A percentile compares a stretch with the other conserved stretches of the same genome.
These are phyloP conservation scores for Chenopodium quinoa DNA, from an alignment of 148 eudicot species.

Conservation along the genomic window DNA sequence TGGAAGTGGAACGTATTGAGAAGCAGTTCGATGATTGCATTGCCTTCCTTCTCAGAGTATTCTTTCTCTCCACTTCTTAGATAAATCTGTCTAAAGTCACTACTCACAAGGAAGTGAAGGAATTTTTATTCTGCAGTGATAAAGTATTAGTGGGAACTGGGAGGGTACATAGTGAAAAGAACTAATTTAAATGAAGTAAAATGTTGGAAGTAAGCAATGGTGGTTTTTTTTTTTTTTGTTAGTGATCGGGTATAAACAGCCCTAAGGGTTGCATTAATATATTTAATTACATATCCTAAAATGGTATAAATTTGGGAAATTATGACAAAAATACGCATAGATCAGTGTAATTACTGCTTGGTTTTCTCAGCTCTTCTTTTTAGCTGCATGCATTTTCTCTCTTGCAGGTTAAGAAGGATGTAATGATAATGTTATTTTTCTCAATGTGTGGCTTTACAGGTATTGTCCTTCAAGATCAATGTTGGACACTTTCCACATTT, in stretches of 20 bases:
- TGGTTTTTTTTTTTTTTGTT: neutral
- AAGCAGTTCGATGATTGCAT: constrained; percentile 97
- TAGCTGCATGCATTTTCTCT: no score
- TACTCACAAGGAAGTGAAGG: no score
- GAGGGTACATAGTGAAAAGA: neutral
- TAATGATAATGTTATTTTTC: no score
- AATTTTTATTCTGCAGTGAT: neutral
- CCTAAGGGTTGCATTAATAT: no score
- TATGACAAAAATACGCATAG: no score
- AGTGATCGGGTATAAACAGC: no score
- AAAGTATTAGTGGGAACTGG: neutral
- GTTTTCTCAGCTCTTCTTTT: no score
- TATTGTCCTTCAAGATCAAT: constrained; percentile 85
- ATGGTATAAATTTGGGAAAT: no score
- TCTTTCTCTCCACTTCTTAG: constrained; percentile 20
- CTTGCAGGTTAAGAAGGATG: no score
- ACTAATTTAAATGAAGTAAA: neutral
- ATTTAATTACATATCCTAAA: no score
- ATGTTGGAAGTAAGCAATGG: neutral
- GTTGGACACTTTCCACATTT: constrained; percentile 94
- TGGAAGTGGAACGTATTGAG: constrained; percentile 85
- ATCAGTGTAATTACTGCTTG: no score
- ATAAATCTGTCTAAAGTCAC: neutral
- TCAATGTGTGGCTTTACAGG: constrained; percentile 46
- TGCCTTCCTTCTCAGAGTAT: constrained; percentile 91